Evolutionary conservation across 2,329 filamentous ascomycete species (phyloP).

Genomic region (Fusarium sulawesiense): DNA sequence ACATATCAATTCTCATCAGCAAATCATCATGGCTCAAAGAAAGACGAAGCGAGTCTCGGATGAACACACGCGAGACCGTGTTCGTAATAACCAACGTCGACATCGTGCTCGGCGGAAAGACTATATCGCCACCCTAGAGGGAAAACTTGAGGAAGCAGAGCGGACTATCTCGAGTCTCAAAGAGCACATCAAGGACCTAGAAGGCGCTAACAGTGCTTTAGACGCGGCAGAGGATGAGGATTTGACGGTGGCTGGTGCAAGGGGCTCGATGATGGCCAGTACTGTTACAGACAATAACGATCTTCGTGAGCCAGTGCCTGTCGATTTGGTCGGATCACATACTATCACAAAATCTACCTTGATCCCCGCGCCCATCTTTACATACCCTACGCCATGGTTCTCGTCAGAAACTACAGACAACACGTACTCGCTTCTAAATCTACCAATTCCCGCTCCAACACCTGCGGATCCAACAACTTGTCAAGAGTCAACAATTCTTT

Average conservation of each 20-base stretch:
- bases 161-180: neutral
- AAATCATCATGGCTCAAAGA: neutral
- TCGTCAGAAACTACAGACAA: neutral
- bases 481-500: conserved; percentile 48
- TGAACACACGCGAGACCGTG: neutral
- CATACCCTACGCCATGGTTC: neutral
- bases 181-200: neutral
- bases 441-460: too few species aligned
- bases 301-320: too few species aligned
- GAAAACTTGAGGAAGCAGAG: neutral
- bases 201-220: neutral
- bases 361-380: too few species aligned
- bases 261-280: too few species aligned
- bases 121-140: neutral
- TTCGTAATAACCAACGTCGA: neutral
- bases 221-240: too few species aligned
- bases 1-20: neutral
- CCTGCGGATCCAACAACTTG: neutral
- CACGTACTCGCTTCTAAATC: neutral
- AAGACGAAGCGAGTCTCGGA: neutral
- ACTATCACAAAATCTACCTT: too few species aligned
- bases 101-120: conserved; percentile 4
- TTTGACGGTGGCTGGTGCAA: too few species aligned
- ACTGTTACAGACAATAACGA: too few species aligned
- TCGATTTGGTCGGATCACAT: too few species aligned